phyloP scores from a whole-genome alignment of 805 yeast species.

The Blastobotrys muscicola region DNA sequence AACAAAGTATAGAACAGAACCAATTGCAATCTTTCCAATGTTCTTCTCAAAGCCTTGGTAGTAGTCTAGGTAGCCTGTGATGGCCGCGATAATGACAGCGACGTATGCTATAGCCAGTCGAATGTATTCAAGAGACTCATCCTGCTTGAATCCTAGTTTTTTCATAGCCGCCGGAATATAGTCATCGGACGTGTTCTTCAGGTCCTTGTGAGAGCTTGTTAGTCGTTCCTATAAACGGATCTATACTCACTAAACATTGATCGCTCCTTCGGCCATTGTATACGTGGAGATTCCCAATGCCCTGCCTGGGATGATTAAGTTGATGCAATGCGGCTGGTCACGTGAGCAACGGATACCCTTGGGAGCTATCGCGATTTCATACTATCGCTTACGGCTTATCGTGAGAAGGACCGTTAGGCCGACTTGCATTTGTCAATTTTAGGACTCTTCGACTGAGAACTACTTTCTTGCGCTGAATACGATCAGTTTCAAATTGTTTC shows the following conservation, averaged over 20 bases:
- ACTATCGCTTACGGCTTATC: background rate
- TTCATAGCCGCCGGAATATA: constrained; percentile 19
- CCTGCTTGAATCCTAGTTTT: constrained; percentile 21
- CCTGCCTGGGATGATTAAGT: no score
- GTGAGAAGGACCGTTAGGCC: no score
- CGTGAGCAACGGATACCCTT: background rate
- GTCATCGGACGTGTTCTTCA: constrained; percentile 25
- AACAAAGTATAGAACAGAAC: constrained; percentile 22
- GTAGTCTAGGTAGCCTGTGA: constrained; percentile 21
- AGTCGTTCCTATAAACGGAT: no score
- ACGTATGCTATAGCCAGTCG: constrained; percentile 24
- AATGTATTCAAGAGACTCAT: constrained; percentile 17
- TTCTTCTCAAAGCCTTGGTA: constrained; percentile 24
- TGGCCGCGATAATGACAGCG: constrained; percentile 24
- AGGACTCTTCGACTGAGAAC: no score
- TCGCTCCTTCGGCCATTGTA: no score
- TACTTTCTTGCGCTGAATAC: no score
- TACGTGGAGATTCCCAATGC: no score
- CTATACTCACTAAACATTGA: background rate
- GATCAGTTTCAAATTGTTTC: no score
- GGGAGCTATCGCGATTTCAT: background rate
- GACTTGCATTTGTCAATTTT: no score
- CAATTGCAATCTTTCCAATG: constrained; percentile 19
- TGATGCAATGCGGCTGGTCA: no score
- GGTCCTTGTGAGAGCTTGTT: constrained; percentile 22